Base-by-base conservation (phyloP, 495 filamentous ascomycete species). In the Penicillium chermesinum region DNA sequence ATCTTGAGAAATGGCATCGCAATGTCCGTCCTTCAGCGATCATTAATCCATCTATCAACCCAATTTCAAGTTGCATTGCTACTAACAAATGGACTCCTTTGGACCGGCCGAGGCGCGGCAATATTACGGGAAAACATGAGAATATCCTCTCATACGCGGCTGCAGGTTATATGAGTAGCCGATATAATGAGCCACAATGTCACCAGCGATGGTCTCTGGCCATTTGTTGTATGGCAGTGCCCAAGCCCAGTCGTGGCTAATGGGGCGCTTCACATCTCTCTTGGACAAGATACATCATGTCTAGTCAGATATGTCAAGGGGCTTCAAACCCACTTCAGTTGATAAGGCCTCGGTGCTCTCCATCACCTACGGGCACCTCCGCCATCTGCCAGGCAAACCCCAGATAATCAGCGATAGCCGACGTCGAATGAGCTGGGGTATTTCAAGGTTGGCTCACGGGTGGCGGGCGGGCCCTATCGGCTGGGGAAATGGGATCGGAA, bases 271-370 rank as follows among this genome's bases (percentile, higher is more conserved):
- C n/a, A n/a, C n/a, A n/a, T n/a, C n/a, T n/a, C n/a, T n/a, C n/a
- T n/a, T n/a, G n/a, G n/a, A n/a, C n/a, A n/a, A n/a, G n/a, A n/a
- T n/a, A n/a, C n/a, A n/a, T n/a, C n/a, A n/a, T n/a, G n/a, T n/a
- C n/a, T n/a, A n/a, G n/a, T n/a, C n/a, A n/a, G n/a, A n/a, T n/a
- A n/a, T n/a, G n/a, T n/a, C n/a, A n/a, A n/a, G n/a, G n/a, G n/a
- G n/a, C n/a, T n/a, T n/a, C n/a, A n/a, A n/a, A n/a, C n/a, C n/a
- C n/a, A n/a, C n/a, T n/a, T n/a, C n/a, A n/a, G n/a, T n/a, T n/a
- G 42, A 44, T 44, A 54, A 45, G 48, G 20, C 53, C 19, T 51
- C 55, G 55, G 55, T 50, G 50, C 47, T 50, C 46, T 58, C 55
- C 55, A 58, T 47, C 34, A 1, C n/a, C 7, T 8, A 42, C 55